Evolutionary conservation across 768 basidiomycete species (phyloP).

Genomic region (Leccinum rimulosum): DNA sequence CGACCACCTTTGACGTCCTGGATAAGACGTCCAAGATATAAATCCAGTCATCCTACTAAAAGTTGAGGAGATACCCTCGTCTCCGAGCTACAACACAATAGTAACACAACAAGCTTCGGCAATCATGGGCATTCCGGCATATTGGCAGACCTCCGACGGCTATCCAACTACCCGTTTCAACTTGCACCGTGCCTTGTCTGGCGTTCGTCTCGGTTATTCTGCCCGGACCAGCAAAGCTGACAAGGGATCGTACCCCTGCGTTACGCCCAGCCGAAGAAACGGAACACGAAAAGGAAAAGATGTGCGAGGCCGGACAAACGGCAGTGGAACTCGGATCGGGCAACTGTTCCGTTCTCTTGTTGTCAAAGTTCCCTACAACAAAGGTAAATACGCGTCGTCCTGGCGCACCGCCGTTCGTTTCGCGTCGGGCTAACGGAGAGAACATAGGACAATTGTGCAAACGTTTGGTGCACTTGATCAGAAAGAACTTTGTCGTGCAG

Average conservation of each 20-base stretch:
- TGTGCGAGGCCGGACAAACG: background rate
- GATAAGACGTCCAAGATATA: background rate
- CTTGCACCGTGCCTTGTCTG: background rate
- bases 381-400: background rate
- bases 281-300: background rate
- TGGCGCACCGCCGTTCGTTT: background rate
- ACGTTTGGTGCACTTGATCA: background rate
- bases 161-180: background rate
- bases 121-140: background rate
- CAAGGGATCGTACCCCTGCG: background rate
- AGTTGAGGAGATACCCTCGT: background rate
- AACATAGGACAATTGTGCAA: background rate
- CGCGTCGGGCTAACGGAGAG: background rate
- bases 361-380: background rate
- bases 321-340: background rate
- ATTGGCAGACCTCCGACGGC: background rate
- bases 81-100: background rate
- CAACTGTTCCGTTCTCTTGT: no score
- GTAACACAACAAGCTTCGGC: background rate
- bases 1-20: background rate
- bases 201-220: background rate
- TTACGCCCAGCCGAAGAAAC: background rate
- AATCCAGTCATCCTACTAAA: background rate
- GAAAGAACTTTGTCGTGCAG: background rate
- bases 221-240: background rate